These are phyloP conservation scores for Nepenthes gracilis DNA, from an alignment of 148 eudicot species.

Conservation along the genomic window DNA sequence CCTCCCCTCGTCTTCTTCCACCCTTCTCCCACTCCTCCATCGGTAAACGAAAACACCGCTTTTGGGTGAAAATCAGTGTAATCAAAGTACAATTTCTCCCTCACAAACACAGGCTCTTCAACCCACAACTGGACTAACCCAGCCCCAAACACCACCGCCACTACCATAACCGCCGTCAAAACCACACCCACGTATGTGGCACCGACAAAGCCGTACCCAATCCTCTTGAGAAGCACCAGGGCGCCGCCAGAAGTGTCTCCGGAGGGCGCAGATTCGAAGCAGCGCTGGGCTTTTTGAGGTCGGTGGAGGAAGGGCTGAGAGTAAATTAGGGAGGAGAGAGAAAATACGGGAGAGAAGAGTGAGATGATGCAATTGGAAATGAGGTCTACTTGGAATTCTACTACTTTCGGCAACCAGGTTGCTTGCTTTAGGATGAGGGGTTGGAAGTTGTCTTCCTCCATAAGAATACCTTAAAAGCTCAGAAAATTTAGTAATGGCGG, in stretches of 20 bases:
- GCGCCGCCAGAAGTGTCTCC: too few relatives aligned
- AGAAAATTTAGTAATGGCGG: too few relatives aligned
- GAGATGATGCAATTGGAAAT: constrained; percentile 15
- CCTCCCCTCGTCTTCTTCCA: background rate
- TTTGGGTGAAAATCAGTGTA: constrained; percentile 35
- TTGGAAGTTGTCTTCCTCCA: background rate
- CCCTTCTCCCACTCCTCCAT: background rate
- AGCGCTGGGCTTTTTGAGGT: constrained; percentile 1
- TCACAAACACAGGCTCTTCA: constrained; percentile 55
- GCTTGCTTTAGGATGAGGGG: constrained; percentile 17
- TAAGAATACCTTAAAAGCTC: too few relatives aligned
- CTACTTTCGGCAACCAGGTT: constrained; percentile 19
- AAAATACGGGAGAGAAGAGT: constrained; percentile 14
- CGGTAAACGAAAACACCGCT: constrained; percentile 28
- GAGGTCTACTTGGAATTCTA: constrained; percentile 26
- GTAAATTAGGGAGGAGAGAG: constrained; percentile 9
- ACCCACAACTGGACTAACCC: constrained; percentile 40
- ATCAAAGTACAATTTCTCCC: constrained; percentile 47
- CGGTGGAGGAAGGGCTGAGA: constrained; percentile 4
- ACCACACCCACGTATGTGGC: constrained; percentile 34
- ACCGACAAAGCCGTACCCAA: constrained; percentile 40
- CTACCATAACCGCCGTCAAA: constrained; percentile 25
- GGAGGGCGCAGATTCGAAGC: background rate
- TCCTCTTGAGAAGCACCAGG: constrained; percentile 14
- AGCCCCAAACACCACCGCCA: constrained; percentile 37